phyloP scores from a whole-genome alignment of 106 monocot species.

The Apostasia ramifera region DNA sequence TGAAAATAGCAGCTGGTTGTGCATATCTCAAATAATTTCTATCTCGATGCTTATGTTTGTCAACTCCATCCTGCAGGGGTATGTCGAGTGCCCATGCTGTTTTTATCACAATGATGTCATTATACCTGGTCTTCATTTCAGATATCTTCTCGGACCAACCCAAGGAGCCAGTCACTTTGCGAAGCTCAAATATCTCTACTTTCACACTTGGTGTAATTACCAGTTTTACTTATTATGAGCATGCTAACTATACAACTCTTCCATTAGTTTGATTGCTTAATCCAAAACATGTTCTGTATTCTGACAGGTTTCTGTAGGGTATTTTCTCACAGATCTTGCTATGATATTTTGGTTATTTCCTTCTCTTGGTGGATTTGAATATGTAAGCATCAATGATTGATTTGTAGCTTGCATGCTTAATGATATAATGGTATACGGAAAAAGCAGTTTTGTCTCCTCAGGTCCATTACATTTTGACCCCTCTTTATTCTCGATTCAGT shows the following conservation, averaged over 20 bases:
- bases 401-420: not conserved
- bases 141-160: constrained; percentile 58
- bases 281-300: not conserved
- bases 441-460: not conserved
- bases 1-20: constrained; percentile 5
- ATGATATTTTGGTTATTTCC: constrained; percentile 94
- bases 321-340: constrained; percentile 76
- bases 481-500: too few species aligned
- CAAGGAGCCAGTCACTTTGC: constrained; percentile 44
- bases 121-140: constrained; percentile 77
- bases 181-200: constrained; percentile 63
- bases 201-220: constrained; percentile 59
- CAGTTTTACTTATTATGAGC: not conserved
- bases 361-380: constrained; percentile 87
- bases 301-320: constrained; percentile 78
- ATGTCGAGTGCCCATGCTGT: constrained; percentile 90
- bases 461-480: not conserved
- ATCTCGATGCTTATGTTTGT: not conserved
- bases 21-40: not conserved
- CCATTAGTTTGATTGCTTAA: not conserved
- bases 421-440: not conserved
- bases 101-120: constrained; percentile 76
- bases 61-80: constrained; percentile 47
- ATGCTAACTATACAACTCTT: not conserved
- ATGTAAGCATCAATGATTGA: constrained; percentile 44